Percentiles rank a stretch among this genome's conserved stretches.
These are phyloP conservation scores for Aquilaria agallochum DNA, from an alignment of 441 rosid genomes.

Conservation along the genomic window DNA sequence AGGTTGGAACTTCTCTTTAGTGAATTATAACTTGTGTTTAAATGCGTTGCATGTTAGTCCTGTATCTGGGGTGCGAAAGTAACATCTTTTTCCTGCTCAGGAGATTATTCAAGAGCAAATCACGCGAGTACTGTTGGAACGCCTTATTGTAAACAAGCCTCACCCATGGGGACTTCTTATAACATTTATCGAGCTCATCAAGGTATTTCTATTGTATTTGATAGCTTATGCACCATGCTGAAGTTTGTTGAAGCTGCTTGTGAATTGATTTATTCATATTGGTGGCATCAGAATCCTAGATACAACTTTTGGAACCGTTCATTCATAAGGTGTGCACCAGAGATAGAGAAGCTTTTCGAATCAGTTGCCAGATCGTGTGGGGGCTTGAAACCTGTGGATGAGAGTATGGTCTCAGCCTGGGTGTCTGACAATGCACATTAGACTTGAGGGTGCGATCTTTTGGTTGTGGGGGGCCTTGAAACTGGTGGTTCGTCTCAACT, in stretches of 20 bases:
- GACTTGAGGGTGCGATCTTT: not conserved
- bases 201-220: conserved; percentile 30
- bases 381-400: conserved; percentile 86
- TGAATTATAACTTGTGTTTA: not conserved
- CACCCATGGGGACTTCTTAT: conserved; percentile 99
- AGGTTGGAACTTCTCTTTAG: conserved; percentile 40
- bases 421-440: conserved; percentile 69
- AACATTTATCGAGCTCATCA: conserved; percentile 98
- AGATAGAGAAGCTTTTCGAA: conserved; percentile 98
- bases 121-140: conserved; percentile 91
- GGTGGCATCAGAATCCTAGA: conserved; percentile 70
- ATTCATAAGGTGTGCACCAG: conserved; percentile 95
- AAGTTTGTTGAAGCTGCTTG: not conserved
- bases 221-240: not conserved
- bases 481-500: too few relatives aligned
- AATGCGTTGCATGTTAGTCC: not conserved
- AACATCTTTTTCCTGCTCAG: conserved; percentile 27
- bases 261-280: not conserved
- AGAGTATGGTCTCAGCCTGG: conserved; percentile 86
- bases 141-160: conserved; percentile 90
- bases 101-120: conserved; percentile 99
- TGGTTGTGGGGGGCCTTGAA: too few relatives aligned
- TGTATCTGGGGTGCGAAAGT: not conserved
- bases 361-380: conserved; percentile 96
- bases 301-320: conserved; percentile 93